Base-by-base conservation (phyloP, 1,284 basidiomycete species). In the Melampsora americana region DNA sequence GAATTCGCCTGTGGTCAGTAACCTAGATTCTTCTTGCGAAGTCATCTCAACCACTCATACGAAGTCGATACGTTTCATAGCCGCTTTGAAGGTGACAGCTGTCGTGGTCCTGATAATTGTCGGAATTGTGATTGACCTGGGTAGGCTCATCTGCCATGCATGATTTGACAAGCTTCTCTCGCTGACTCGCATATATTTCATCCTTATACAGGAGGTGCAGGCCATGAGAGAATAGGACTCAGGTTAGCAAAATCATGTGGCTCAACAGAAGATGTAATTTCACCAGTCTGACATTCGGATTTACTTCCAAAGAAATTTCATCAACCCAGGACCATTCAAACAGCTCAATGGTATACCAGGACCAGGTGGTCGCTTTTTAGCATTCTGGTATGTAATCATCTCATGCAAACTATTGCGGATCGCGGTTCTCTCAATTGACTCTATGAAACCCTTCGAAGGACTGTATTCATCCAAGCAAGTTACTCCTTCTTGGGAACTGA, bases 401-500 rank as follows among this genome's bases (percentile, higher is more conserved):
- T 79, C 82, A n/a, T 35, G 61, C 66, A 0, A 78, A 23, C 20
- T 20, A 23, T n/a, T 56, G 0, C 7, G 11, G 53, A 16, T 23
- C 14, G n/a, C n/a, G 53, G n/a, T 23, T 28, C 28, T 28, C n/a
- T 56, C 53, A 56, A 9, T 56, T 7, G 78, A 86, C 42, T 42
- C 12, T 14, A 56, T 56, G 28, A 16, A 9, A 56, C 64, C 7
- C 42, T 68, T 48, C 16, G 23, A 28, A 75, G 72, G 72, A 56
- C 76, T 4, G 81, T 92, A 90, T 85, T 85, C 92, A 30, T 90
- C 85, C 20, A 87, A 81, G 90, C 92, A 14, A 90, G 89, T 1
- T 94, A 92, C 85, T 91, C 90, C 1, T 91, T 90, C 85, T 88
- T 91, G 88, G 91, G 90, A 44, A 90, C 92, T 84, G 92, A 94